These are phyloP conservation scores for Dalbergia cochinchinensis DNA, from an alignment of 306 rosid species.

Conservation along the genomic window DNA sequence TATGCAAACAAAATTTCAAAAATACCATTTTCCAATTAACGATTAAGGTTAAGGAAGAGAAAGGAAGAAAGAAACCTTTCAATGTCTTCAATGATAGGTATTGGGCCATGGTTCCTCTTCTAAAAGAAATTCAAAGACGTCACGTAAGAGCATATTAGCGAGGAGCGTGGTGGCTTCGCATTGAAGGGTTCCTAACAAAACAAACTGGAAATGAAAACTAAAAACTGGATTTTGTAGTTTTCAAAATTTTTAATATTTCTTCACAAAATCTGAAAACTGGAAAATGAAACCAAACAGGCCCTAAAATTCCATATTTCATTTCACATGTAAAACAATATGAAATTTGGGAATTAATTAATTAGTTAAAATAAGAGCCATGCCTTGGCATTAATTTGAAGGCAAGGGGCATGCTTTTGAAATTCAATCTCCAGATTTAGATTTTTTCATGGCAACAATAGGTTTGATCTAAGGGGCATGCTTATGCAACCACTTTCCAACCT, in stretches of 20 bases:
- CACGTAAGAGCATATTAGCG: conserved; percentile 66
- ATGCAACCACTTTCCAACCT: conserved; percentile 92
- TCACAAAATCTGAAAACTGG: too few relatives aligned
- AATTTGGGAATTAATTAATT: neutral
- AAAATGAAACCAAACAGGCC: too few relatives aligned
- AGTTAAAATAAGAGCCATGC: conserved; percentile 9
- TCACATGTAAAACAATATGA: neutral
- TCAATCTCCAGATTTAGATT: conserved; percentile 87
- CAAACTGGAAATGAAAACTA: neutral
- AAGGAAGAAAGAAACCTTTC: conserved; percentile 57
- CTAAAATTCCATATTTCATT: neutral
- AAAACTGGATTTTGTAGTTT: too few relatives aligned
- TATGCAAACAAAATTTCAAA: too few relatives aligned
- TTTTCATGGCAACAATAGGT: conserved; percentile 80
- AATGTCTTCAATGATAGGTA: conserved; percentile 74
- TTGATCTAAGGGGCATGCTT: conserved; percentile 74
- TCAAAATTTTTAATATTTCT: too few relatives aligned
- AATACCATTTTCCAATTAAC: too few relatives aligned
- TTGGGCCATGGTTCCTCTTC: conserved; percentile 95
- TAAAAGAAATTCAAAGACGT: conserved; percentile 86
- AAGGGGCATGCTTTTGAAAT: too few relatives aligned
- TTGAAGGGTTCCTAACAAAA: conserved; percentile 81
- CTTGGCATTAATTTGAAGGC: conserved; percentile 46
- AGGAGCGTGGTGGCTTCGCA: conserved; percentile 85
- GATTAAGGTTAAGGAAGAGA: neutral